Percentiles rank a stretch among this genome's conserved stretches.
phyloP scores from a whole-genome alignment of 306 rosid species.

The Vigna nakashimae region DNA sequence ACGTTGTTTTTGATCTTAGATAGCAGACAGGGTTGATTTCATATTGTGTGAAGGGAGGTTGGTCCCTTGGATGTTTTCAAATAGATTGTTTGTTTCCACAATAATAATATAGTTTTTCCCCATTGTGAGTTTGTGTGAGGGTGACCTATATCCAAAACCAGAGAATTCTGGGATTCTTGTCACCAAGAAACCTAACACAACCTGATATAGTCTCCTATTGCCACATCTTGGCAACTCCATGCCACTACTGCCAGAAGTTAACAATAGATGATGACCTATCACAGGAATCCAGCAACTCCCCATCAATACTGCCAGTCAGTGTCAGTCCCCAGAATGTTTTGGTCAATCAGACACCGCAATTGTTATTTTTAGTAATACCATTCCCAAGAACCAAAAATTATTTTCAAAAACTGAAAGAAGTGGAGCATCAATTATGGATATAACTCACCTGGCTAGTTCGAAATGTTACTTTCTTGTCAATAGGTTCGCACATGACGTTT shows the following conservation, averaged over 20 bases:
- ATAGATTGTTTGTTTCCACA: too few relatives aligned
- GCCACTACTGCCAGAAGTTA: conserved; percentile 5
- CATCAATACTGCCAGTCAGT: not conserved
- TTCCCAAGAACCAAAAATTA: conserved; percentile 16
- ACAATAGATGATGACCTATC: not conserved
- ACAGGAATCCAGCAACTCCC: conserved; percentile 11
- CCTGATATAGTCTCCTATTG: not conserved
- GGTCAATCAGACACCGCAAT: conserved; percentile 6
- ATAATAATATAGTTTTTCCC: too few relatives aligned
- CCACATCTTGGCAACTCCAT: not conserved
- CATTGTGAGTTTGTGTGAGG: too few relatives aligned
- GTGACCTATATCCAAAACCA: too few relatives aligned
- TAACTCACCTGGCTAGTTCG: conserved; percentile 77
- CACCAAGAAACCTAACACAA: too few relatives aligned
- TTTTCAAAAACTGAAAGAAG: conserved; percentile 17
- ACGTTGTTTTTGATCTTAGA: too few relatives aligned
- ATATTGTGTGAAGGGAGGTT: too few relatives aligned
- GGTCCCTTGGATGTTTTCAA: too few relatives aligned
- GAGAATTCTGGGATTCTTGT: too few relatives aligned
- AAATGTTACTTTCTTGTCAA: conserved; percentile 81
- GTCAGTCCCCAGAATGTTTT: conserved; percentile 28
- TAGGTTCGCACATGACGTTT: conserved; percentile 88
- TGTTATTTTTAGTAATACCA: conserved; percentile 8
- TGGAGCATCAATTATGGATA: conserved; percentile 8
- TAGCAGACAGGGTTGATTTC: too few relatives aligned